Percentiles rank a stretch among this genome's conserved stretches.
phyloP scores from a whole-genome alignment of 306 rosid species.

The Pyrus pyrifolia region DNA sequence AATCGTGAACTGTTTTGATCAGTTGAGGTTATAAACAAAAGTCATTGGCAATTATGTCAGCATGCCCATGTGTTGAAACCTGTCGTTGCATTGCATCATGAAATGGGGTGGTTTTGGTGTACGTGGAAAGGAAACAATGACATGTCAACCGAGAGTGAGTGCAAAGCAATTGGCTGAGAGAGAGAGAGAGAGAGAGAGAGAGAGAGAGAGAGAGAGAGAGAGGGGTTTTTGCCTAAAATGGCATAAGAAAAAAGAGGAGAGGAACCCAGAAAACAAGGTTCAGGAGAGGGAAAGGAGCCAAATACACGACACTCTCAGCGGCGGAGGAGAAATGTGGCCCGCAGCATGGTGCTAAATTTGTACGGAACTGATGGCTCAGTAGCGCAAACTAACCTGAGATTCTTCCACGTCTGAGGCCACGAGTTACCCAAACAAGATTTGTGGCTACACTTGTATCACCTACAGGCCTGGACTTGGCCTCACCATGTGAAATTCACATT shows the following conservation, averaged over 20 bases:
- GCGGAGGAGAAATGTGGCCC: neutral
- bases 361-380: conserved; percentile 11
- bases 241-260: neutral
- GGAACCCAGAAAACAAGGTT: neutral
- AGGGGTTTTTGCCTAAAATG: neutral
- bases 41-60: neutral
- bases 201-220: too few species aligned
- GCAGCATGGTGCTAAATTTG: conserved; percentile 2
- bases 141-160: neutral
- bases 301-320: neutral
- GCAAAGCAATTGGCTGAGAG: neutral
- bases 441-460: neutral
- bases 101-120: neutral
- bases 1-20: neutral
- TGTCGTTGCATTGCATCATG: neutral
- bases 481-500: neutral
- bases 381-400: neutral
- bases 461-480: neutral
- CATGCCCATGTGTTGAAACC: neutral
- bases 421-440: neutral
- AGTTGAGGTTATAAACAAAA: neutral
- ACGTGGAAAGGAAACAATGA: neutral
- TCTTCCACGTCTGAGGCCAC: neutral
- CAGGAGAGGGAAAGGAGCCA: conserved; percentile 1
- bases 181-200: neutral